Percentiles rank a stretch among this genome's conserved stretches.
These are phyloP conservation scores for Pseudozyma pruni DNA, from an alignment of 1,284 basidiomycete species.

Conservation along the genomic window DNA sequence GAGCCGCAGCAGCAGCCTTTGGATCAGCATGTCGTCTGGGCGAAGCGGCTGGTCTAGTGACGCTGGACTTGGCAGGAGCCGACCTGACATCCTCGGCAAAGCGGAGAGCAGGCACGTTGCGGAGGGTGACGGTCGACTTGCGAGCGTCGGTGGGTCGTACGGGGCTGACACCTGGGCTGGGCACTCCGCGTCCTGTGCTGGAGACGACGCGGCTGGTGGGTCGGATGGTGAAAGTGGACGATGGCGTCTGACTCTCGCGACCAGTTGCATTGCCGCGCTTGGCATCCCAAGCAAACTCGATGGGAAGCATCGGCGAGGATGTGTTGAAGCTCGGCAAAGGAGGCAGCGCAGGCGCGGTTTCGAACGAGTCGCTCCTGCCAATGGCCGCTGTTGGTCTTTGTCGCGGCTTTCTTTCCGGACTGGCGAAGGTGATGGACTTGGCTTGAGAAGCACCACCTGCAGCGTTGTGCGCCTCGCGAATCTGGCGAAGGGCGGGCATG, in stretches of 20 bases:
- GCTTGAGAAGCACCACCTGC: conserved; percentile 1
- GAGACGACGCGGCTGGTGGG: conserved; percentile 46
- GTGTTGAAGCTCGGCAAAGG: conserved; percentile 41
- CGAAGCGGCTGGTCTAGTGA: conserved; percentile 2
- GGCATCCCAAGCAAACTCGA: conserved; percentile 36
- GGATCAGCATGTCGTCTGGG: neutral
- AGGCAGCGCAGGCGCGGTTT: conserved; percentile 33
- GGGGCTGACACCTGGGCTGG: conserved; percentile 34
- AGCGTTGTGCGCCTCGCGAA: conserved; percentile 26
- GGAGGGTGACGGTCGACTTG: conserved; percentile 34
- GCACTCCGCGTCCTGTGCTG: conserved; percentile 47
- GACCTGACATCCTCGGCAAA: conserved; percentile 14
- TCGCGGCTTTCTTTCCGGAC: conserved; percentile 16
- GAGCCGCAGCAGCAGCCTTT: neutral
- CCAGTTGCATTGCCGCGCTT: conserved; percentile 9
- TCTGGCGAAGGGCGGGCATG: conserved; percentile 47
- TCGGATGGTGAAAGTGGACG: conserved; percentile 13
- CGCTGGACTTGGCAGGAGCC: conserved; percentile 15
- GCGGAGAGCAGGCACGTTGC: conserved; percentile 25
- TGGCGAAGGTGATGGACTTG: conserved; percentile 24
- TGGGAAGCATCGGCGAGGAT: conserved; percentile 46
- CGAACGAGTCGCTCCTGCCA: conserved; percentile 7
- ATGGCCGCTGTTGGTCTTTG: conserved; percentile 8
- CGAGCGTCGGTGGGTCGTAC: conserved; percentile 32
- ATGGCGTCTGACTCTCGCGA: conserved; percentile 30